Base-by-base conservation (phyloP, 73 alveolate species). In the Tetrahymena thermophila region DNA sequence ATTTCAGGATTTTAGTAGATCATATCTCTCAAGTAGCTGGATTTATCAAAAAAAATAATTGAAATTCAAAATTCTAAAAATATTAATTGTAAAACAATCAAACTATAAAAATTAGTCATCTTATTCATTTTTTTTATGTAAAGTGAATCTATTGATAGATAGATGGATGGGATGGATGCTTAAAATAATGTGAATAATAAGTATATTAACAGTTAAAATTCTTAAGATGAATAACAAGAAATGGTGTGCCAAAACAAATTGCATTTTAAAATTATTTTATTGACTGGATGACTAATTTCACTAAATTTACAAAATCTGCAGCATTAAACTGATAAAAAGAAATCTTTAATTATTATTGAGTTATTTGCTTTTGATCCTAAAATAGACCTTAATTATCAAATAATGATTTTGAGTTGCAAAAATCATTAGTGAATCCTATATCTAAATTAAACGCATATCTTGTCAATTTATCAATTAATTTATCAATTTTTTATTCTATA, bases 1-100 rank as follows among this genome's bases (percentile, higher is more conserved):
- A 98, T 71, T 94, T 98, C 97, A 94, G 96, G 97, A 94, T 98
- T 97, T 96, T 96, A 94, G 97, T 97, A 98, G 95, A 98, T 83
- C 93, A 97, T 98, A 93, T 98, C 99, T 95, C 97, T 95, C 44
- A 95, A 94, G 43, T 85, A 71, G 89, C 89, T 71, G 37, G 83
- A 50, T 50, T 71, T 23, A 8, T 71, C 37, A 71, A 71, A 71
- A 71, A 71, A 19, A 71, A 71, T 3, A 2, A 28, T 71, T 50
- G 3, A 10, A 50, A 19, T 15, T 50, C 23, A 50, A 19, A 19
- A 50, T 50, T 50, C 28, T 50, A 11, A 21, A 50, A 50, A 50
- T 50, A 1, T 8, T 10, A 19, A 19, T 50, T 50, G 23, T 50
- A 28, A 19, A 50, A 50, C 83, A 50, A 50, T 50, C 28, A 50